phyloP scores from a whole-genome alignment of 148 eudicot genomes.

The Dysphania ambrosioides region DNA sequence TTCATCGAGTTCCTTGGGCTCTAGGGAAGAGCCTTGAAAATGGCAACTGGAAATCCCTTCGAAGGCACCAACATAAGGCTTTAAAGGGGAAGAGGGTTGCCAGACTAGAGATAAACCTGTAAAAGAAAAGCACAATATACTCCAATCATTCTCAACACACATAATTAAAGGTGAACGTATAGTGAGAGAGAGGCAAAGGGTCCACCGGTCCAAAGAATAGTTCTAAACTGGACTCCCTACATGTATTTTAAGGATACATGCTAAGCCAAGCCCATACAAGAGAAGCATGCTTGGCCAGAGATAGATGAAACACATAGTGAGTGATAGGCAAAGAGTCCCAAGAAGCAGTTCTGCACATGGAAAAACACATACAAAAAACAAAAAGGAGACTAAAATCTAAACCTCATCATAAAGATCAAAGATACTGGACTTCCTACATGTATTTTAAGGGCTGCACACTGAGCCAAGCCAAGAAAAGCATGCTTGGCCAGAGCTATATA shows the following conservation, averaged over 20 bases:
- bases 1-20: slow-evolving; percentile 43
- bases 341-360: background rate
- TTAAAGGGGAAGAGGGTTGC: slow-evolving; percentile 19
- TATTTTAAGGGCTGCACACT: background rate
- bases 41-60: slow-evolving; percentile 32
- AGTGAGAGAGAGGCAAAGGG: background rate
- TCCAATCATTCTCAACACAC: slow-evolving; percentile 1
- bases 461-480: background rate
- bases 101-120: slow-evolving; percentile 20
- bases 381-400: background rate
- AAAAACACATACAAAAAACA: background rate
- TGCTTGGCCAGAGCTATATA: background rate
- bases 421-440: background rate
- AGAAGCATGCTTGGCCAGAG: no score
- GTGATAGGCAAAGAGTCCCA: background rate
- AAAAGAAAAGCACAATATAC: background rate
- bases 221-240: no score
- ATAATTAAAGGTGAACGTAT: background rate
- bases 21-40: slow-evolving; percentile 40
- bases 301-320: background rate
- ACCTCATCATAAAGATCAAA: background rate
- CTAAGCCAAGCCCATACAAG: no score
- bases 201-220: no score
- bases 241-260: no score
- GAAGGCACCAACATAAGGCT: slow-evolving; percentile 6